Evolutionary conservation across 1,284 basidiomycete species (phyloP).

Genomic region (Coniophora puteana): DNA sequence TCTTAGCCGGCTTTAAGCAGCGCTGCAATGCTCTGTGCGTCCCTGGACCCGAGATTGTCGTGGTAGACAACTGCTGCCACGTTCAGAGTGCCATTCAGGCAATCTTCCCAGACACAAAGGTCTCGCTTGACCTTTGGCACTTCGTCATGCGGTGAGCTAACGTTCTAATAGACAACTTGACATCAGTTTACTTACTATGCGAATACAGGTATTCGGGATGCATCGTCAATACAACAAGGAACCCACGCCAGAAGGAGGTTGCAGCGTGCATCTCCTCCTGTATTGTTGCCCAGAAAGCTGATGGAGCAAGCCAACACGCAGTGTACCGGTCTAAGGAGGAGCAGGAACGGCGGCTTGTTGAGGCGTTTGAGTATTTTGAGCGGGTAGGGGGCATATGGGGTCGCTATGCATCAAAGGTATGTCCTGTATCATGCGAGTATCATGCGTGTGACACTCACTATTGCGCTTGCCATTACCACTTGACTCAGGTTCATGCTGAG

Average conservation of each 20-base stretch:
- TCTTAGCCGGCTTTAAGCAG: background rate
- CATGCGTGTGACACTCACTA: background rate
- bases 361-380: background rate
- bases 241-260: background rate
- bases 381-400: background rate
- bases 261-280: background rate
- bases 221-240: background rate
- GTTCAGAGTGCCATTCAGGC: background rate
- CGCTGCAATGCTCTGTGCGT: background rate
- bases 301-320: background rate
- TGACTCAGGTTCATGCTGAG: constrained; percentile 12
- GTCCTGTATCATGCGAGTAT: background rate
- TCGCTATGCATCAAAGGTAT: background rate
- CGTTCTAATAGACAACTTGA: background rate
- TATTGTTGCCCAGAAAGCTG: background rate
- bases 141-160: background rate
- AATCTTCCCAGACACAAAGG: background rate
- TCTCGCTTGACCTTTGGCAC: background rate
- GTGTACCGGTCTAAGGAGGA: background rate
- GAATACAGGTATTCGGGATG: background rate
- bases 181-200: background rate
- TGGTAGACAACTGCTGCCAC: background rate
- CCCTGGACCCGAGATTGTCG: background rate
- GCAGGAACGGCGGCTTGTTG: background rate
- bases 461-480: background rate